These are phyloP conservation scores for Paecilomyces fulvus DNA, from an alignment of 2,329 filamentous ascomycete species.

Conservation along the genomic window DNA sequence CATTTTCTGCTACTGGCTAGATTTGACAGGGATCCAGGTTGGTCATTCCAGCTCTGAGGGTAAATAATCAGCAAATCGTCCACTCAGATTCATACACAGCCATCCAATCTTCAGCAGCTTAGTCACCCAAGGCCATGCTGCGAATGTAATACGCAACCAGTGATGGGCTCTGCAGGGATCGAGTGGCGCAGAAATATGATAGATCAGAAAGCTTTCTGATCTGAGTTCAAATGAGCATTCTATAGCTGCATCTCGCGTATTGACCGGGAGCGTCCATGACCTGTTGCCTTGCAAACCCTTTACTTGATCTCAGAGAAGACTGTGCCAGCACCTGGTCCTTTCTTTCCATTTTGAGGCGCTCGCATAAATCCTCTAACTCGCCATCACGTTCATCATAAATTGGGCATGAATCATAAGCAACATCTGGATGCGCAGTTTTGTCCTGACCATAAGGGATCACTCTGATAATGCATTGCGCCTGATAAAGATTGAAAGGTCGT, in stretches of 20 bases:
- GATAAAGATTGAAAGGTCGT: not conserved
- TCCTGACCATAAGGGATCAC: not conserved
- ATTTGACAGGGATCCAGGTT: not conserved
- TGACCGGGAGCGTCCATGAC: not conserved
- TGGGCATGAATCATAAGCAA: not conserved
- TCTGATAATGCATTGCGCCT: not conserved
- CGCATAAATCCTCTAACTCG: not conserved
- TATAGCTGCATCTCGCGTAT: not conserved
- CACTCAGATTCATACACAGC: too few species aligned
- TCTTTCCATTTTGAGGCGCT: not conserved
- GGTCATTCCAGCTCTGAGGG: not conserved
- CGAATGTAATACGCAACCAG: not conserved
- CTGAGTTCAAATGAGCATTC: not conserved
- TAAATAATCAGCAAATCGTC: not conserved
- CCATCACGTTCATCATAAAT: not conserved
- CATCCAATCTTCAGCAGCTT: too few species aligned
- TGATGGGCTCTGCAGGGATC: not conserved
- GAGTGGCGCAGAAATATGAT: not conserved
- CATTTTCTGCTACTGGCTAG: not conserved
- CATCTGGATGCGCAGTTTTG: not conserved
- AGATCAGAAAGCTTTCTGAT: not conserved
- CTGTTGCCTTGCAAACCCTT: not conserved
- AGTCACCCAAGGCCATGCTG: not conserved
- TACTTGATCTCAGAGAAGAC: not conserved
- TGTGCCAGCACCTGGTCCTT: not conserved